These are phyloP conservation scores for Diplodia sapinea DNA, from an alignment of 2,329 filamentous ascomycete species.

Conservation along the genomic window DNA sequence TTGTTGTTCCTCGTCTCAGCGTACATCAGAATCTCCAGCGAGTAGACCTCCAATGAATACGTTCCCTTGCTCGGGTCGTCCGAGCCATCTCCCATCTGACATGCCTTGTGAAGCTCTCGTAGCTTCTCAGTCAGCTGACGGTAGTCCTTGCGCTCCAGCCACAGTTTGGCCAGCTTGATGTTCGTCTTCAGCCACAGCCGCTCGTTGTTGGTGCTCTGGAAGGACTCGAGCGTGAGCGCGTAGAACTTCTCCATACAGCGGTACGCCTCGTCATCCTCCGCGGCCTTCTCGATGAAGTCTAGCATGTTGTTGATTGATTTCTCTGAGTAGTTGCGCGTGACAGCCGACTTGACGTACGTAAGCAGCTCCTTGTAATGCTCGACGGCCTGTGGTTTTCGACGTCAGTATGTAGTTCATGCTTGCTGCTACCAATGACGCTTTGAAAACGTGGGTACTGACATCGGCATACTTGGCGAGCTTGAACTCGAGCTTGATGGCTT, in stretches of 20 bases:
- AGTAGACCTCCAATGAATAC: slow-evolving; percentile 93
- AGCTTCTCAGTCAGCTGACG: slow-evolving; percentile 79
- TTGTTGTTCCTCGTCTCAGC: slow-evolving; percentile 97
- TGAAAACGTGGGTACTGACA: slow-evolving; percentile 54
- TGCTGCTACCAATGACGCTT: background rate
- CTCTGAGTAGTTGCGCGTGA: slow-evolving; percentile 97
- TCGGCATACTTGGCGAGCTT: slow-evolving; percentile 86
- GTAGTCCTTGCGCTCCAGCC: slow-evolving; percentile 92
- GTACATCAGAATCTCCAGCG: slow-evolving; percentile 98
- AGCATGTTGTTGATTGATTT: slow-evolving; percentile 99
- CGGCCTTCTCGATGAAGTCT: slow-evolving; percentile 93
- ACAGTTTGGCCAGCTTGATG: slow-evolving; percentile 91
- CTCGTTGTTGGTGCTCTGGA: slow-evolving; percentile 97
- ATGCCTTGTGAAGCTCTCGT: slow-evolving; percentile 84
- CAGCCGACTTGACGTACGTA: slow-evolving; percentile 95
- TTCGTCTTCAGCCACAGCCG: slow-evolving; percentile 97
- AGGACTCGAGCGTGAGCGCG: slow-evolving; percentile 87
- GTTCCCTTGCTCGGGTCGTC: slow-evolving; percentile 96
- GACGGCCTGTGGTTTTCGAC: slow-evolving; percentile 66
- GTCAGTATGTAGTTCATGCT: slow-evolving; percentile 35
- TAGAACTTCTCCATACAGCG: slow-evolving; percentile 95
- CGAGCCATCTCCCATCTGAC: slow-evolving; percentile 82
- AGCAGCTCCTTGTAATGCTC: slow-evolving; percentile 94
- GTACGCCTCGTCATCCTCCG: slow-evolving; percentile 72
- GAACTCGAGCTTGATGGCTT: slow-evolving; percentile 97